Conservation (phyloP, 257 asterid species). For the Jaltomata sinuosa region DNA sequence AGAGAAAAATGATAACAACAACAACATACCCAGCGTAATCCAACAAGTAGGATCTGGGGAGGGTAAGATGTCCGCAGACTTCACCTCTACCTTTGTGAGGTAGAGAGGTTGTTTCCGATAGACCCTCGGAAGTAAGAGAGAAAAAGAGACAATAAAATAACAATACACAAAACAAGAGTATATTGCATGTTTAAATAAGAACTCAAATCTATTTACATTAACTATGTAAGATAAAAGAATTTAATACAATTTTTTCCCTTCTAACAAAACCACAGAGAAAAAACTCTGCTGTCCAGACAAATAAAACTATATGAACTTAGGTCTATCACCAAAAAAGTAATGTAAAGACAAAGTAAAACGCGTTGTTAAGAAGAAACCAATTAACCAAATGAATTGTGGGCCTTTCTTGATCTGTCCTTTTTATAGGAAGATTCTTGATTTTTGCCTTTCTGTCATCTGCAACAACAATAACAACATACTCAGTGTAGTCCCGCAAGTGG, state of each 20-base stretch:
- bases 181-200: background rate
- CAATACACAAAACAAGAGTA: too few species aligned
- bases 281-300: background rate
- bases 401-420: background rate
- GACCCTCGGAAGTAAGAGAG: too few species aligned
- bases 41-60: too few species aligned
- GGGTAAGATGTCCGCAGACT: too few species aligned
- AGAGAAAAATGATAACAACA: background rate
- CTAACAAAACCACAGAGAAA: background rate
- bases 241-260: background rate
- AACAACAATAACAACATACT: background rate
- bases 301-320: background rate
- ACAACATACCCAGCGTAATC: too few species aligned
- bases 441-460: constrained; percentile 42
- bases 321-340: background rate
- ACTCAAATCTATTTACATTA: background rate
- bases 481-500: too few species aligned
- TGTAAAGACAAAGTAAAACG: background rate
- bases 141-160: too few species aligned
- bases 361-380: background rate
- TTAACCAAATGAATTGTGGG: background rate
- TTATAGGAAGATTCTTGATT: constrained; percentile 45
- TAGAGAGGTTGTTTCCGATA: too few species aligned
- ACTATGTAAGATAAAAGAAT: background rate
- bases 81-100: too few species aligned